These are phyloP conservation scores for Chlorella ohadii DNA, from an alignment of 139 green algal species.

Conservation along the genomic window DNA sequence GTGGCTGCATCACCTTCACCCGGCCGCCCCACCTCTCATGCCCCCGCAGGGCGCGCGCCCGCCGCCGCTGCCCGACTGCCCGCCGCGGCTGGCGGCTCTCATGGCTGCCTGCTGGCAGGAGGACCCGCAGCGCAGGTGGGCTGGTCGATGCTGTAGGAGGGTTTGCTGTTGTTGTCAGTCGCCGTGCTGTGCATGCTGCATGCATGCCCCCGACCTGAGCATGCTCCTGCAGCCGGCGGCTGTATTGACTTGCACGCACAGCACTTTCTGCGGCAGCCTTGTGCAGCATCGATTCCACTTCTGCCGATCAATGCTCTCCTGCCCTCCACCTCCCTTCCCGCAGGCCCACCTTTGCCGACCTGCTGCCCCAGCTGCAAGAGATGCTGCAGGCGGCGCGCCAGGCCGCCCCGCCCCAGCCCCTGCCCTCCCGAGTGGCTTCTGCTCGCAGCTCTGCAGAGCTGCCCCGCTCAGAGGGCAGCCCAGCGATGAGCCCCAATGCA, in stretches of 20 bases:
- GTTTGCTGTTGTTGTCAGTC: too few species aligned
- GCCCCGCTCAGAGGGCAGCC: neutral
- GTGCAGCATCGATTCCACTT: too few species aligned
- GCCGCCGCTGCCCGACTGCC: constrained; percentile 2
- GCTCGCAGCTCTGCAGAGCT: neutral
- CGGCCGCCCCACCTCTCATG: too few species aligned
- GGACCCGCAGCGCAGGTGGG: constrained; percentile 1
- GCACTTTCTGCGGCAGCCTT: too few species aligned
- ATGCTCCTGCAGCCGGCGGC: too few species aligned
- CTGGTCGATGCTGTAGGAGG: too few species aligned
- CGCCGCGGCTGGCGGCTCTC: neutral
- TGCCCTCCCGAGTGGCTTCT: neutral
- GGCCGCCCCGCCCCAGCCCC: neutral
- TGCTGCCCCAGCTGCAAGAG: neutral
- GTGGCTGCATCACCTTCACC: too few species aligned
- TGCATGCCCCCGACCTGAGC: too few species aligned
- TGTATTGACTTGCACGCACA: too few species aligned
- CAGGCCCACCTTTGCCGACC: neutral
- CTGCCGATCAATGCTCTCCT: too few species aligned
- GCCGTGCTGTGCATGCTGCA: too few species aligned
- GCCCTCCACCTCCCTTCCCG: neutral
- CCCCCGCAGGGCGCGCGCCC: constrained; percentile 1
- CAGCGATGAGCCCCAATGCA: neutral
- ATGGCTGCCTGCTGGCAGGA: constrained; percentile 27
- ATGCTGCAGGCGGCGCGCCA: neutral